A percentile compares a stretch with the other conserved stretches of the same genome.
Conservation (phyloP, 75 land plant species). For the Picea glauca region DNA sequence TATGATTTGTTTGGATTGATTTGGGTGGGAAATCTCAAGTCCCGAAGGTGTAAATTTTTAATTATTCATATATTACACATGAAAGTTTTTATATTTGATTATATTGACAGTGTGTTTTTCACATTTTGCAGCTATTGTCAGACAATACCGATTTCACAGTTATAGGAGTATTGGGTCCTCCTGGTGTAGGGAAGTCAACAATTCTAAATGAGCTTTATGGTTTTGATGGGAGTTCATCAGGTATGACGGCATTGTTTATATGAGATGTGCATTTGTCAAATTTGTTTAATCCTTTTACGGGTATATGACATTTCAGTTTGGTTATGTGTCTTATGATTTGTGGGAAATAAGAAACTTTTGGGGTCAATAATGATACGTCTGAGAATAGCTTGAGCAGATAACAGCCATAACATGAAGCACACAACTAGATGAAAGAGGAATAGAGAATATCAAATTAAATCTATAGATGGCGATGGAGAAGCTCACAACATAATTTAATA, state of each 20-base stretch:
- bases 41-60: no score
- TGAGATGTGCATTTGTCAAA: not conserved
- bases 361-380: not conserved
- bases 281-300: not conserved
- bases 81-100: no score
- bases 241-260: slow-evolving; percentile 18
- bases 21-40: no score
- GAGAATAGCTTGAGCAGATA: not conserved
- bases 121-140: slow-evolving; percentile 70
- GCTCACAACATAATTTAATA: no score
- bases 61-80: no score
- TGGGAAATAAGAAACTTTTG: not conserved
- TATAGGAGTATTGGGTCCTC: slow-evolving; percentile 84
- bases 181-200: slow-evolving; percentile 92
- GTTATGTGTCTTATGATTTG: not conserved
- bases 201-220: slow-evolving; percentile 96
- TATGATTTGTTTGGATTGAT: no score
- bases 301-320: not conserved
- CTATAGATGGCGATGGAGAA: not conserved
- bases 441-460: not conserved
- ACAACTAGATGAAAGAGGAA: not conserved
- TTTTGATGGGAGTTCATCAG: slow-evolving; percentile 66
- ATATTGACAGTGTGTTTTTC: not conserved
- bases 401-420: not conserved
- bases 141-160: slow-evolving; percentile 96